Evolutionary conservation across 345 rosid genomes (phyloP).

Genomic region (Reutealis trisperma): DNA sequence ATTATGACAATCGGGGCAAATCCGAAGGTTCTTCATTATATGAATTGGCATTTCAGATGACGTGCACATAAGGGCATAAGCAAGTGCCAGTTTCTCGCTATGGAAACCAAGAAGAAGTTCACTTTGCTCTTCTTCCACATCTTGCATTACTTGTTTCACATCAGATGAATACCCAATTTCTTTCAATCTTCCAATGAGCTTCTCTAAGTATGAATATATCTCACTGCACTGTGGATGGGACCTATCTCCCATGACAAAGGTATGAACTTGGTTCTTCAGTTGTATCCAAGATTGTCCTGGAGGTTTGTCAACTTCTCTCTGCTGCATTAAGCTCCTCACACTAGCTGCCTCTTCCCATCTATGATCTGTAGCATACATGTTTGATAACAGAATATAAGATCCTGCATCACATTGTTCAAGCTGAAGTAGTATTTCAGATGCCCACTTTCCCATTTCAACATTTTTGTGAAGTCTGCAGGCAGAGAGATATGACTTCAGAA

Average conservation of each 20-base stretch:
- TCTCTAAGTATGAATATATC: constrained; percentile 35
- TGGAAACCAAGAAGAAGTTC: constrained; percentile 43
- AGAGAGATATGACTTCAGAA: constrained; percentile 54
- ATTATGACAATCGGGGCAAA: constrained; percentile 48
- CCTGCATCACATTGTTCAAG: constrained; percentile 43
- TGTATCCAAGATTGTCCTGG: constrained; percentile 64
- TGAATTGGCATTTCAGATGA: constrained; percentile 29
- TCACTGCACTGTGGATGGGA: constrained; percentile 30
- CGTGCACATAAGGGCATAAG: constrained; percentile 37
- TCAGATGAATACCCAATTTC: constrained; percentile 41
- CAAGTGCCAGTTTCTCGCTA: constrained; percentile 46
- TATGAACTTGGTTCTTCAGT: constrained; percentile 37
- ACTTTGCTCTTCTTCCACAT: constrained; percentile 45
- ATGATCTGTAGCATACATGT: constrained; percentile 36
- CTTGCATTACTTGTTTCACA: constrained; percentile 35
- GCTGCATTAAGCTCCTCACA: constrained; percentile 42
- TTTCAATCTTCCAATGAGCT: constrained; percentile 34
- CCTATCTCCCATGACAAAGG: constrained; percentile 42
- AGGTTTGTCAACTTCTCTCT: constrained; percentile 38
- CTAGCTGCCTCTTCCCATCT: constrained; percentile 48
- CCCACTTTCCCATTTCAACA: constrained; percentile 45
- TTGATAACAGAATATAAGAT: constrained; percentile 47
- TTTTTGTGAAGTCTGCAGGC: constrained; percentile 52
- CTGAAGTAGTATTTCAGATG: constrained; percentile 33
- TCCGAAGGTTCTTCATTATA: constrained; percentile 41